phyloP scores from a whole-genome alignment of 2,329 filamentous ascomycete species.

The Neospermospora avenae region DNA sequence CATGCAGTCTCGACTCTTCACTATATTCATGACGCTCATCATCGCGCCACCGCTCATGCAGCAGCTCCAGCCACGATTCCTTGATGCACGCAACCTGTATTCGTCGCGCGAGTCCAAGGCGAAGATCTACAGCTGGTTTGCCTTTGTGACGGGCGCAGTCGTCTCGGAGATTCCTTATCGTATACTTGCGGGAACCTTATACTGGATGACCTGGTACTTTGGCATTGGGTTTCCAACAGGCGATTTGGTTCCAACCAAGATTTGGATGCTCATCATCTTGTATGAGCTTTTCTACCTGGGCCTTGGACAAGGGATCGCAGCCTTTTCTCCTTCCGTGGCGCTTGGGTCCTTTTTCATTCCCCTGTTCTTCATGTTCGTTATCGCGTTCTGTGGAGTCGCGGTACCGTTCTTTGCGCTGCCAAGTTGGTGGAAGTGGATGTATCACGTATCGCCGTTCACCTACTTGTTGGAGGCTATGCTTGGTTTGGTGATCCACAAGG shows the following conservation, averaged over 20 bases:
- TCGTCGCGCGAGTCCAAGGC: neutral
- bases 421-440: neutral
- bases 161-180: neutral
- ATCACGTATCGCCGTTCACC: neutral
- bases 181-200: neutral
- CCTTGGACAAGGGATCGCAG: neutral
- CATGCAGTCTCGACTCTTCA: slow-evolving; percentile 1
- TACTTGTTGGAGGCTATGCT: neutral
- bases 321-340: neutral
- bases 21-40: neutral
- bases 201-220: neutral
- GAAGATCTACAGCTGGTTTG: neutral
- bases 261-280: slow-evolving; percentile 1
- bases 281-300: slow-evolving; percentile 1
- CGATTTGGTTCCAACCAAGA: neutral
- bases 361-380: neutral
- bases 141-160: neutral
- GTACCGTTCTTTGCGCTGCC: neutral
- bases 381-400: neutral
- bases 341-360: neutral
- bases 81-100: neutral
- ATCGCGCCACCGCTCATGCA: slow-evolving; percentile 1
- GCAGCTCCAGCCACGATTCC: neutral
- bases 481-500: neutral
- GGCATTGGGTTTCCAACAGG: neutral